Percentiles rank a stretch among this genome's conserved stretches.
Evolutionary conservation across 257 asterid species (phyloP).

Genomic region (Coffea eugenioides): DNA sequence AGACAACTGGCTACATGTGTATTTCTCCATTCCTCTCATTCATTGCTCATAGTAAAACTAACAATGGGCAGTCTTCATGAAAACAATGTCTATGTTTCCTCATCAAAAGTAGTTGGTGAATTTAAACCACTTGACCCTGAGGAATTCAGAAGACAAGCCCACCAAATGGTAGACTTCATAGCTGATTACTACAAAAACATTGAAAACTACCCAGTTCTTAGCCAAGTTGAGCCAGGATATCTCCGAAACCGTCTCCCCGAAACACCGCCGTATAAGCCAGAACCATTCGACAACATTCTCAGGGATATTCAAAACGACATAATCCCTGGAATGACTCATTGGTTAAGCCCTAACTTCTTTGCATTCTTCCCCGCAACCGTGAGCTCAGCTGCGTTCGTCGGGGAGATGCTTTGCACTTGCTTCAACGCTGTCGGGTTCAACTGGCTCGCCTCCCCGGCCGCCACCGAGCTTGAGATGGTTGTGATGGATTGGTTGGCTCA

Average conservation of each 20-base stretch:
- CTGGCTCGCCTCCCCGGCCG: slow-evolving; percentile 88
- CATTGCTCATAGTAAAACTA: no score
- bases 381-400: slow-evolving; percentile 70
- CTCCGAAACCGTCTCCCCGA: slow-evolving; percentile 53
- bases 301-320: slow-evolving; percentile 54
- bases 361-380: slow-evolving; percentile 73
- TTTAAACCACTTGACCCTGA: slow-evolving; percentile 63
- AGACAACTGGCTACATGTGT: no score
- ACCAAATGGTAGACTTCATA: slow-evolving; percentile 57
- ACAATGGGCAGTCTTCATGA: slow-evolving; percentile 11
- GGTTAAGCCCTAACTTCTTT: slow-evolving; percentile 78
- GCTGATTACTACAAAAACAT: slow-evolving; percentile 73
- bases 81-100: neutral
- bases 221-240: slow-evolving; percentile 76
- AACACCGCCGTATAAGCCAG: slow-evolving; percentile 54
- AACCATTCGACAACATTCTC: slow-evolving; percentile 57
- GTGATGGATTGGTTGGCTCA: slow-evolving; percentile 86
- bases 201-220: slow-evolving; percentile 64
- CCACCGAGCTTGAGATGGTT: slow-evolving; percentile 78
- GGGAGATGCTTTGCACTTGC: slow-evolving; percentile 68
- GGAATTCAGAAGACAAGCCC: slow-evolving; percentile 63
- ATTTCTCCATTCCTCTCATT: no score
- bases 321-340: slow-evolving; percentile 71
- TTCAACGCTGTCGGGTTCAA: slow-evolving; percentile 73
- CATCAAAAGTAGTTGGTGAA: neutral